A percentile compares a stretch with the other conserved stretches of the same genome.
These are phyloP conservation scores for Lepidium didymum DNA, from an alignment of 345 rosid genomes.

Conservation along the genomic window DNA sequence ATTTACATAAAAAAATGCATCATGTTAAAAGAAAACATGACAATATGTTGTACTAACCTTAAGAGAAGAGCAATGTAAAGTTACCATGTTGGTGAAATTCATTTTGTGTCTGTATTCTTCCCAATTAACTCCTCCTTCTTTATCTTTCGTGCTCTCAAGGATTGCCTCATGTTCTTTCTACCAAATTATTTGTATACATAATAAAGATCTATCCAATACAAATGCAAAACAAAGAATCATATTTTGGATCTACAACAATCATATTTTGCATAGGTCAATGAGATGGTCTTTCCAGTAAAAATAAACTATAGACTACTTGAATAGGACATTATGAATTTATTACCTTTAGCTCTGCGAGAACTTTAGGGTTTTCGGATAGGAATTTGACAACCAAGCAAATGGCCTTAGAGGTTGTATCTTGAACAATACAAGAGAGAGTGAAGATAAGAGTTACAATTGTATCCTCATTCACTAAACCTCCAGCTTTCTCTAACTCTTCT, in stretches of 20 bases:
- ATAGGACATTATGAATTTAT: too few species aligned
- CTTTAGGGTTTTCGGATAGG: slow-evolving; percentile 26
- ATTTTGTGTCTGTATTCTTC: slow-evolving; percentile 36
- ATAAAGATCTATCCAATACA: too few species aligned
- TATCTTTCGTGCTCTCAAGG: background rate
- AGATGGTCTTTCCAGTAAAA: too few species aligned
- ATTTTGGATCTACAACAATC: too few species aligned
- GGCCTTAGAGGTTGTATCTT: slow-evolving; percentile 30
- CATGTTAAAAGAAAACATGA: background rate
- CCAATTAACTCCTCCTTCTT: slow-evolving; percentile 21
- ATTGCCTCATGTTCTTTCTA: slow-evolving; percentile 8
- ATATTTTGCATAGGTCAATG: too few species aligned
- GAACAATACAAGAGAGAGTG: slow-evolving; percentile 10
- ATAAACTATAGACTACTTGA: too few species aligned
- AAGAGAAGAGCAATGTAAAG: too few species aligned
- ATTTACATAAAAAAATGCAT: background rate
- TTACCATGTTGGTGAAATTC: slow-evolving; percentile 38
- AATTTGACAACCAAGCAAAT: slow-evolving; percentile 22
- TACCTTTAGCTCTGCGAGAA: slow-evolving; percentile 22
- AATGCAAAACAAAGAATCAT: too few species aligned
- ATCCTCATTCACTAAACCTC: slow-evolving; percentile 5
- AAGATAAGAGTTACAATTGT: slow-evolving; percentile 8
- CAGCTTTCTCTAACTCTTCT: slow-evolving; percentile 21
- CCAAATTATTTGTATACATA: background rate
- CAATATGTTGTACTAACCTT: background rate